These are phyloP conservation scores for Metschnikowia orientalis DNA, from an alignment of 805 yeast genomes.

Conservation along the genomic window DNA sequence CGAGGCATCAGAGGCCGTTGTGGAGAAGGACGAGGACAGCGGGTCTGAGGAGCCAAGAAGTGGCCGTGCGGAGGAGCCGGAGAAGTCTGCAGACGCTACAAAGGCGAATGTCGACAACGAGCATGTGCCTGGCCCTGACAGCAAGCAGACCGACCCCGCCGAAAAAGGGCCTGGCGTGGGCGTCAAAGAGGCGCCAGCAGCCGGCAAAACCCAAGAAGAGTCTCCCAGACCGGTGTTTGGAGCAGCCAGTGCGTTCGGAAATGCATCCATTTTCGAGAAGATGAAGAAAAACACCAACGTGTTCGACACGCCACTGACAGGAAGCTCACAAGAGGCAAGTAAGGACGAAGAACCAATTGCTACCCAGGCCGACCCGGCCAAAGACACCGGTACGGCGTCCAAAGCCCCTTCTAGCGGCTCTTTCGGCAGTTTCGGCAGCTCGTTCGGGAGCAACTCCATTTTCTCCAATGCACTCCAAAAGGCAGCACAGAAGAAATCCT, in stretches of 20 bases:
- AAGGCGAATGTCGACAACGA: background rate
- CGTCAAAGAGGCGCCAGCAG: background rate
- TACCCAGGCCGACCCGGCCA: background rate
- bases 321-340: too few relatives aligned
- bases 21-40: background rate
- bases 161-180: background rate
- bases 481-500: conserved; percentile 50
- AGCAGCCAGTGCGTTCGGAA: conserved; percentile 39
- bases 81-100: background rate
- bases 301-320: conserved; percentile 23
- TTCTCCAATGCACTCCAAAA: conserved; percentile 54
- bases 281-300: conserved; percentile 24
- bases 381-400: background rate
- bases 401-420: conserved; percentile 8
- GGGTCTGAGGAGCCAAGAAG: conserved; percentile 1
- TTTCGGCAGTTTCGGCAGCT: conserved; percentile 18
- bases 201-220: background rate
- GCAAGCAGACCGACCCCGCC: background rate
- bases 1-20: background rate
- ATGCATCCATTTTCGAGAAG: conserved; percentile 22
- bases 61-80: conserved; percentile 2
- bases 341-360: background rate
- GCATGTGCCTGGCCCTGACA: background rate
- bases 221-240: conserved; percentile 33
- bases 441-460: conserved; percentile 45